Base-by-base conservation (phyloP, 2,329 filamentous ascomycete species). In the Corniculantispora saksenae region DNA sequence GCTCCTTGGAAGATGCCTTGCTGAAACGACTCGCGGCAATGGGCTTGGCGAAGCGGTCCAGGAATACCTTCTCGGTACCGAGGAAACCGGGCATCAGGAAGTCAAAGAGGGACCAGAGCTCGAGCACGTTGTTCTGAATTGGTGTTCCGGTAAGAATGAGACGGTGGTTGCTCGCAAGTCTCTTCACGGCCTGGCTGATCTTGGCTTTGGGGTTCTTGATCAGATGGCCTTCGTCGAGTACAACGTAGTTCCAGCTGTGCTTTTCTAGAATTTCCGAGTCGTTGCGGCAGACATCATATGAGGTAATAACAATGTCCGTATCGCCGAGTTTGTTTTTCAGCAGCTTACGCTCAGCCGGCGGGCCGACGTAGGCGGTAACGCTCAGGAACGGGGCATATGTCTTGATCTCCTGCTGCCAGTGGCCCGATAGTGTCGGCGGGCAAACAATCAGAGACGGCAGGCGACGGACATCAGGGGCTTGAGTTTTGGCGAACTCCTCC, bases 161-260 rank as follows among this genome's bases (percentile, higher is more conserved):
- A 23, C 95, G 91, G 75, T 99, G 96, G 71, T 99, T 98, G 75
- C 93, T 97, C 8, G 87, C 80, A 40, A 99, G 84, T 66, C 88
- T 88, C 82, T 99, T 99, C 69, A 98, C 94, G 0, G 95, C 94
- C 67, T 94, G 85, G 0, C 92, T 96, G 67, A 96, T 95, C 81
- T 99, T 99, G 1, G 96, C 94, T 76, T 95, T 96, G 3, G 95
- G 93, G 76, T 99, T 99, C 83, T 99, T 99, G 83, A 99, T 99
- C 68, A 99, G 81, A 80, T 99, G 95, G 2, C 96, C 95, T 80
- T 99, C 95, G 73, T 99, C 95, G 9, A 99, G 86, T 4, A 99
- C 94, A 64, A 95, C 91, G 75, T 99, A 99, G 75, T 99, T 99
- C 93, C 94, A 99, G 70, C 86, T 95, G 73, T 95, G 87, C 63